Base-by-base conservation (phyloP, 176 grass and related monocot species). In the Triticum turgidum region DNA sequence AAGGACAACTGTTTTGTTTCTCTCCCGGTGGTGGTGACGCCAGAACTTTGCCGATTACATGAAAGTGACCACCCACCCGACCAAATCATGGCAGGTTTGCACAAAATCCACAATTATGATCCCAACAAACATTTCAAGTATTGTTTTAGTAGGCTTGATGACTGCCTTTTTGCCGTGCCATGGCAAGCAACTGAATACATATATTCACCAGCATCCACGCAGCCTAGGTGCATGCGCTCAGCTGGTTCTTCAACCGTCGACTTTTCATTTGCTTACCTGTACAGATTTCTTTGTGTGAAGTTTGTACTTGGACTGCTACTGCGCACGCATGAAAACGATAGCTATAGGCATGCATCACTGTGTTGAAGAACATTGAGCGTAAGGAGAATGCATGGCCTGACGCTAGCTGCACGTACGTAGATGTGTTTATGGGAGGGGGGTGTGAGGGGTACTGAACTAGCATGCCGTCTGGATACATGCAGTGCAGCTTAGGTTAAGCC, bases 11-110 rank as follows among this genome's bases (percentile, higher is more conserved):
- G 29, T 61, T 80, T 80, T 91, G 66, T 76, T 67, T 27, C 83
- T 76, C 63, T 11, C 32, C 30, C 13, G 27, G 72, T 72, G 67
- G 83, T 72, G 67, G 44, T 75, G 80, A 90, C 67, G 58, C 47
- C 47, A 61, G 25, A 84, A 84, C 61, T 80, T 80, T 44, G 82
- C 34, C 65, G 80, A 88, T 21, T 73, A 51, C 84, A 49, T 69
- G 89, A 91, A 49, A 88, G 77, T 22, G 81, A 91, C 89, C 20
- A 81, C 37, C 76, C 64, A 91, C 89, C 85, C 44, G 76, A 88
- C 62, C 76, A 87, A 88, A 88, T 91, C 81, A 80, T 45, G n/a
- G 29, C 21, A 39, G 62, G 32, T 84, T 77, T 84, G 51, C 85
- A 77, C 61, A 88, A 84, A 84, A 87, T 88, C 77, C n/a, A 25